These are phyloP conservation scores for Mycena crocata DNA, from an alignment of 768 basidiomycete genomes.

Conservation along the genomic window DNA sequence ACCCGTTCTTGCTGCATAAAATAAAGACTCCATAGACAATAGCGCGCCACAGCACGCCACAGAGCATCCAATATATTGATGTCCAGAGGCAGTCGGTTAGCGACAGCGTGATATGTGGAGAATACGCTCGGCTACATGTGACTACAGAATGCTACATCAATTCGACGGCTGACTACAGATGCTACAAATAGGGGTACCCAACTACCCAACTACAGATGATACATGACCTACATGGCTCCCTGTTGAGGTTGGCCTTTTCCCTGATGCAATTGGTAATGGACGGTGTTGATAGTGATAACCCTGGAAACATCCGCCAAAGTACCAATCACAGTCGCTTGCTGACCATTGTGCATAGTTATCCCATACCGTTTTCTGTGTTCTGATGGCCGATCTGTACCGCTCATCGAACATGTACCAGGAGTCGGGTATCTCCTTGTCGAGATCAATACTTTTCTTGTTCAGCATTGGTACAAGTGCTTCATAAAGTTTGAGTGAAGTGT, in stretches of 20 bases:
- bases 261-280: too few relatives aligned
- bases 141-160: neutral
- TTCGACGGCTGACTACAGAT: neutral
- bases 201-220: neutral
- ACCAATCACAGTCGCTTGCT: too few relatives aligned
- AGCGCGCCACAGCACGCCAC: neutral
- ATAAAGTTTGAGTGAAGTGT: too few relatives aligned
- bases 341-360: too few relatives aligned
- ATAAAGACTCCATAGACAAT: neutral
- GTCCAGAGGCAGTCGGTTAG: neutral
- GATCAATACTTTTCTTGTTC: too few relatives aligned
- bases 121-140: neutral
- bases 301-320: too few relatives aligned
- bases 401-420: too few relatives aligned
- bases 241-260: neutral
- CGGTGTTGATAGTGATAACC: too few relatives aligned
- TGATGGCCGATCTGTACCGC: too few relatives aligned
- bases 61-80: neutral
- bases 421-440: too few relatives aligned
- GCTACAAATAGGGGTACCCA: slow-evolving; percentile 3
- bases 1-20: neutral
- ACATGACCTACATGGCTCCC: neutral
- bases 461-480: too few relatives aligned
- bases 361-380: too few relatives aligned
- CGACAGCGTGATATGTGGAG: neutral